phyloP scores from a whole-genome alignment of 805 yeast species.

The Nakazawaea populi region DNA sequence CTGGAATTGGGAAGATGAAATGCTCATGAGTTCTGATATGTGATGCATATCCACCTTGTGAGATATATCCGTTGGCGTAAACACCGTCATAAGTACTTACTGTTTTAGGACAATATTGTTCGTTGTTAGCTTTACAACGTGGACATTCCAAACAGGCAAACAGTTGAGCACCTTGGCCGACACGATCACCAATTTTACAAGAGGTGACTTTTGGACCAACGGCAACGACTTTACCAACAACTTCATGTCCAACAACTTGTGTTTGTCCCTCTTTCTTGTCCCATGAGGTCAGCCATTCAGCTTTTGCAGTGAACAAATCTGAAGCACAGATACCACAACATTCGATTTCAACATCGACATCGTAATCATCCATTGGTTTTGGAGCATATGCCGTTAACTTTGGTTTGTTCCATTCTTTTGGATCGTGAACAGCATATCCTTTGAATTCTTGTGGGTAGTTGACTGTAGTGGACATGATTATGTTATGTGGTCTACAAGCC shows the following conservation, averaged over 20 bases:
- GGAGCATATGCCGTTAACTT: slow-evolving; percentile 44
- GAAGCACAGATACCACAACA: slow-evolving; percentile 68
- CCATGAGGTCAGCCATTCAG: slow-evolving; percentile 38
- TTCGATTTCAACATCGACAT: slow-evolving; percentile 52
- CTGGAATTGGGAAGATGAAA: slow-evolving; percentile 41
- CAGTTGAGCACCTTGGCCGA: slow-evolving; percentile 40
- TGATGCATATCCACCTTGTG: slow-evolving; percentile 41
- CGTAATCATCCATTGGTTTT: slow-evolving; percentile 36
- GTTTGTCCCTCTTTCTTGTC: slow-evolving; percentile 21
- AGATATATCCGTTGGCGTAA: slow-evolving; percentile 29
- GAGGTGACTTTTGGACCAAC: slow-evolving; percentile 29
- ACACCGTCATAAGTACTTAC: slow-evolving; percentile 36
- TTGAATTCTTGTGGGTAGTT: slow-evolving; percentile 51
- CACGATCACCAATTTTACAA: slow-evolving; percentile 38
- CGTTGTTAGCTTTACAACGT: slow-evolving; percentile 32
- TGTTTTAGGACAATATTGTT: slow-evolving; percentile 36
- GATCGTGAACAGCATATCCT: slow-evolving; percentile 50
- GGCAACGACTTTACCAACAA: slow-evolving; percentile 34
- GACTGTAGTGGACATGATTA: slow-evolving; percentile 14
- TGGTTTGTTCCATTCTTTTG: slow-evolving; percentile 51
- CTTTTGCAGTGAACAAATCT: slow-evolving; percentile 47
- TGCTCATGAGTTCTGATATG: slow-evolving; percentile 42
- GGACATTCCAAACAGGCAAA: slow-evolving; percentile 30
- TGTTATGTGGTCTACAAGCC: too few species aligned
- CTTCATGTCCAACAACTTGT: slow-evolving; percentile 47